Conservation (phyloP, 2,329 filamentous ascomycete species). For the Pochonia chlamydosporia region DNA sequence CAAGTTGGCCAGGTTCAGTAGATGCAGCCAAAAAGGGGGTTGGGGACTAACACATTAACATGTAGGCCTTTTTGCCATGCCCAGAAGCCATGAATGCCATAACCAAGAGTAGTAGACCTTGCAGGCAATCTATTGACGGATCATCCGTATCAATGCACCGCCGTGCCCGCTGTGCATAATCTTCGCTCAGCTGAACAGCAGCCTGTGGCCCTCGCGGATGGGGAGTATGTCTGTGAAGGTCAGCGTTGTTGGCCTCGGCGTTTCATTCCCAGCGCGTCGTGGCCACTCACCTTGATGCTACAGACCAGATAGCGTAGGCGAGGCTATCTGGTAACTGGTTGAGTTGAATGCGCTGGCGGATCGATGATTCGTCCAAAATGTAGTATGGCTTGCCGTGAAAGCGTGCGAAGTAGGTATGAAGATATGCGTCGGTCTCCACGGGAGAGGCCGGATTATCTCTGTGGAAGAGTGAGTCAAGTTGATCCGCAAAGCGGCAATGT, state of each 20-base stretch:
- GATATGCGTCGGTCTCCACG: slow-evolving; percentile 54
- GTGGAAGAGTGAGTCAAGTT: not conserved
- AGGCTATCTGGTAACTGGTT: slow-evolving; percentile 57
- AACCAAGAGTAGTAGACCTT: slow-evolving; percentile 69
- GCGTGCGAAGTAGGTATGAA: slow-evolving; percentile 74
- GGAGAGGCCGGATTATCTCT: slow-evolving; percentile 41
- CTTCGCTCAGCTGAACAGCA: slow-evolving; percentile 62
- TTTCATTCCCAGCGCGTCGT: no score
- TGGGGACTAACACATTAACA: slow-evolving; percentile 63
- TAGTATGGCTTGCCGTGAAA: slow-evolving; percentile 79
- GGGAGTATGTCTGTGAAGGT: slow-evolving; percentile 52
- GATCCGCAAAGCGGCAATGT: not conserved
- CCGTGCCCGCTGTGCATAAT: slow-evolving; percentile 66
- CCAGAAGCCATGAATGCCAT: slow-evolving; percentile 72
- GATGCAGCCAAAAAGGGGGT: not conserved
- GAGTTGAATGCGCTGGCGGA: slow-evolving; percentile 64
- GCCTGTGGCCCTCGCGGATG: slow-evolving; percentile 63
- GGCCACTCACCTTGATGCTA: slow-evolving; percentile 51
- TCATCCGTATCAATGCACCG: slow-evolving; percentile 71
- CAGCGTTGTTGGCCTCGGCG: not conserved
- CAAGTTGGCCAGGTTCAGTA: not conserved
- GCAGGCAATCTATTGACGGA: slow-evolving; percentile 71
- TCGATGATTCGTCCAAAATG: slow-evolving; percentile 71
- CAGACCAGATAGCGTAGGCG: slow-evolving; percentile 52
- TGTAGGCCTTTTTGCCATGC: slow-evolving; percentile 79